A percentile compares a stretch with the other conserved stretches of the same genome.
phyloP scores from a whole-genome alignment of 768 basidiomycete species.

The Hebeloma cylindrosporum region DNA sequence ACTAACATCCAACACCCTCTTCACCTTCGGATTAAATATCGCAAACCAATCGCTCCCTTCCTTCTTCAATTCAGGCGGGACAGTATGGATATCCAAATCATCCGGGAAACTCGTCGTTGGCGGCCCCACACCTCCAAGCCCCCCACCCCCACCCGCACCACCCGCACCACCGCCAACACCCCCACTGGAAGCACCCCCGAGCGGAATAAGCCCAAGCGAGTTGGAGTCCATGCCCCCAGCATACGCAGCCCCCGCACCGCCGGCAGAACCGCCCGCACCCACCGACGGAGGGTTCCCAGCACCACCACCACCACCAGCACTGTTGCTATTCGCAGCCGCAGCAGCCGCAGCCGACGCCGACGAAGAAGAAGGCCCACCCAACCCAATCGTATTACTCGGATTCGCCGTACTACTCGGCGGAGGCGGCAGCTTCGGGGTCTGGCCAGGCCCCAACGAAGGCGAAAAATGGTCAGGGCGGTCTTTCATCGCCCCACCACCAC shows the following conservation, averaged over 20 bases:
- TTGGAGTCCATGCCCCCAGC: slow-evolving; percentile 19
- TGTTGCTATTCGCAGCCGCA: neutral
- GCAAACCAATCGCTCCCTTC: slow-evolving; percentile 90
- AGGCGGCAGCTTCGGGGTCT: slow-evolving; percentile 39
- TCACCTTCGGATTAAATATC: slow-evolving; percentile 80
- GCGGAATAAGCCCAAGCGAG: slow-evolving; percentile 21
- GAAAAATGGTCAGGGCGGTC: slow-evolving; percentile 41
- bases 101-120: slow-evolving; percentile 46
- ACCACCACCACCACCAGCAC: neutral
- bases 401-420: slow-evolving; percentile 32
- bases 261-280: neutral
- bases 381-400: no score
- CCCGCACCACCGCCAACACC: neutral
- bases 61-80: slow-evolving; percentile 60
- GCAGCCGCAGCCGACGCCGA: slow-evolving; percentile 27
- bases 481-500: no score
- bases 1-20: slow-evolving; percentile 74
- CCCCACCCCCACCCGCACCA: neutral
- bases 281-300: neutral
- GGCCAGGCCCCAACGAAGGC: slow-evolving; percentile 37
- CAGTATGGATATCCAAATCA: slow-evolving; percentile 36
- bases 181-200: no score
- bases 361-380: no score
- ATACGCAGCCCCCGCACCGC: neutral
- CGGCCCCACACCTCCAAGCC: neutral